Percentiles rank a stretch among this genome's conserved stretches.
These are phyloP conservation scores for Colletotrichum cereale DNA, from an alignment of 2,329 filamentous ascomycete genomes.

Conservation along the genomic window DNA sequence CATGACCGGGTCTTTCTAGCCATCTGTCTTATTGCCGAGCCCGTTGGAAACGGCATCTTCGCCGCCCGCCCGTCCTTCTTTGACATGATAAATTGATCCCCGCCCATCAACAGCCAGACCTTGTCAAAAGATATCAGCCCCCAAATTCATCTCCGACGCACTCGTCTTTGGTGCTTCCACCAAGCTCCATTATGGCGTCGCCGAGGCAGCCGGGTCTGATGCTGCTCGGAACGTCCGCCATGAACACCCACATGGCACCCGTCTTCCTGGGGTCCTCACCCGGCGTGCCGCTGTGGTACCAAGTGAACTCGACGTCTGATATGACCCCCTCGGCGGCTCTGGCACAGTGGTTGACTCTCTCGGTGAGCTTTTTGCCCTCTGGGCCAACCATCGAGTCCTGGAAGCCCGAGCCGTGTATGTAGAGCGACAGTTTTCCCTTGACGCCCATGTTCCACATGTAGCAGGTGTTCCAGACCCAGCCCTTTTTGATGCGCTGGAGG, in stretches of 20 bases:
- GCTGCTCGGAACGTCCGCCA: conserved; percentile 4
- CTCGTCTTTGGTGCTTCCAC: not conserved
- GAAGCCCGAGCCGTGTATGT: conserved; percentile 18
- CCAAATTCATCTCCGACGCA: not conserved
- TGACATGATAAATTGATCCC: not conserved
- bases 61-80: not conserved
- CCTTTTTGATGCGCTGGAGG: conserved; percentile 25
- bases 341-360: conserved; percentile 4
- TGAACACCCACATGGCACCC: conserved; percentile 13
- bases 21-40: too few species aligned
- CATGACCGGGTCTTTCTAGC: not conserved
- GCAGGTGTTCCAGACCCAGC: conserved; percentile 41
- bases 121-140: not conserved
- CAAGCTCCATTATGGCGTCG: not conserved
- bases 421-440: conserved; percentile 7
- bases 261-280: not conserved
- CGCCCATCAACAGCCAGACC: not conserved
- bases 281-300: conserved; percentile 8
- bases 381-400: conserved; percentile 24
- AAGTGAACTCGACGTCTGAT: conserved; percentile 1
- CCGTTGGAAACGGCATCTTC: not conserved
- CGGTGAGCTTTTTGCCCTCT: conserved; percentile 14
- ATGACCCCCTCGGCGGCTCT: not conserved
- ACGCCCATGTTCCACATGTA: conserved; percentile 15
- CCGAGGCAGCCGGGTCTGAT: conserved; percentile 6